Evolutionary conservation across 305 asterid genomes (phyloP), one percentile per base, ranked within the genome.

Genomic region (Plantago coronopus): DNA sequence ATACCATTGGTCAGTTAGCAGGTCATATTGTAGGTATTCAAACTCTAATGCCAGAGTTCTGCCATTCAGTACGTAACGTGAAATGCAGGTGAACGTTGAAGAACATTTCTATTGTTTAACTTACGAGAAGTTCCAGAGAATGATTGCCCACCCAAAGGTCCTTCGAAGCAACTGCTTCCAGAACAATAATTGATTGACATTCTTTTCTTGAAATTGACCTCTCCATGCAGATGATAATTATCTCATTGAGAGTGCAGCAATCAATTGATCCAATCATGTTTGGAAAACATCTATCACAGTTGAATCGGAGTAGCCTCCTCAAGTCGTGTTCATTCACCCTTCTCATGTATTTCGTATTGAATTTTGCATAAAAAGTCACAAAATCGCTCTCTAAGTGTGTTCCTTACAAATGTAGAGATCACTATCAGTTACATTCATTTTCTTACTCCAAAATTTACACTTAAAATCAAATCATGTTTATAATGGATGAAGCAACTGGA

Each of bases 281-380:
- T 13, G 21, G 51, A 16, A 17, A 47, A 47, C 20, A 20, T n/a
- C 22, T 18, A 5, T 11, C 3, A 6, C 17, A 11, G 51, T 20
- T 3, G 21, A 47, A n/a, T n/a, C 17, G 18, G 7, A 47, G 20
- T 17, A 47, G 20, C 51, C 22, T 47, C 51, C 8, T 3, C 9
- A 4, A 9, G 20, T 47, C 2, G 3, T 17, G 21, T n/a, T 47
- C 8, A n/a, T 69, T 75, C 83, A 49, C 97, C 29, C 5, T 25
- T 25, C 31, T 25, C 31, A 25, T 25, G 31, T 25, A 25, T 2
- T 2, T 2, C 5, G 2, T 2, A 5, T 5, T 5, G 31, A 2
- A 25, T 2, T 25, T 25, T 25, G 4, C 31, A 2, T 2, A 25
- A 2, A 25, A 25, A 25, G 31, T 25, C 31, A 5, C 31, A 25